Evolutionary conservation across 73 alveolate species (phyloP), one percentile per base, ranked within the genome.

Genomic region (Paramecium pentaurelia): DNA sequence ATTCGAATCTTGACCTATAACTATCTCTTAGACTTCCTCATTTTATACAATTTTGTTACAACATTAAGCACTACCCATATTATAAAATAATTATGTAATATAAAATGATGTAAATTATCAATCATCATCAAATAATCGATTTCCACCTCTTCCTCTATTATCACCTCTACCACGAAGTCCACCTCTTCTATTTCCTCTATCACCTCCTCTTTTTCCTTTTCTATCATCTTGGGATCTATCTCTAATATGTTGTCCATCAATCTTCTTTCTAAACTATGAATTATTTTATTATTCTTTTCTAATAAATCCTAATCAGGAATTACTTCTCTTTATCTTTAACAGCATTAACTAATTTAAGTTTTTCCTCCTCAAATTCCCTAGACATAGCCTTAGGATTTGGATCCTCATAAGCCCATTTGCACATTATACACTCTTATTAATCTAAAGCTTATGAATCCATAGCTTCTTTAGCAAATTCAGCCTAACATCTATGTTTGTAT

Each of bases 391-490:
- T 83, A 51, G 88, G 92, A 58, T 93, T 85, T 0, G 98, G 98
- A 93, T 92, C 96, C 34, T 98, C 98, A 93, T 95, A 89, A 14
- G 99, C 99, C 99, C 99, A 98, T 36, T 93, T 96, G 16, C 98
- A 93, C 86, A 95, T 75, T 18, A 98, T 90, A 8, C 98, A 97
- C 91, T 98, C 99, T 30, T 96, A 99, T 54, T 94, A 97, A 47
- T 92, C 97, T 77, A 98, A 88, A 8, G 98, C 95, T 88, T 98
- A 96, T 80, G 96, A 97, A 93, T 93, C 93, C 99, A 98, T 98
- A 6, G 99, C 99, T 96, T 98, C 99, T 95, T 98, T 98, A 3
- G 99, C 99, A 86, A 95, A 97, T 93, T 98, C 99, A 6, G 99
- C 99, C 86, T 92, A 96, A 64, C 99, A 98, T 88, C 99, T 88